Evolutionary conservation across 2,329 filamentous ascomycete genomes (phyloP).

Genomic region (Cytospora leucostoma): DNA sequence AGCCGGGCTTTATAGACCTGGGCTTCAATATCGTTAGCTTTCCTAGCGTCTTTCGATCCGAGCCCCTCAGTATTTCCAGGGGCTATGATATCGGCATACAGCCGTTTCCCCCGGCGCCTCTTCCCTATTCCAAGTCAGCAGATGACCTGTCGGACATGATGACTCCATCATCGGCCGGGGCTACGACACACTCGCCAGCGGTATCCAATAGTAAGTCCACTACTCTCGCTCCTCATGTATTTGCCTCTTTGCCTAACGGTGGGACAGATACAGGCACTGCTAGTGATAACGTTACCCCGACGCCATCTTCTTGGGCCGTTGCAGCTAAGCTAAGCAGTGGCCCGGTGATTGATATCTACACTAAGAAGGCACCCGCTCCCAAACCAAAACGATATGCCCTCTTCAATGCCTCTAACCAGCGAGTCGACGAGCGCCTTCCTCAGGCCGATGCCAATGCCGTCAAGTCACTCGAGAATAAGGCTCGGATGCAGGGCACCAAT

Average conservation of each 20-base stretch:
- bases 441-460: slow-evolving; percentile 7
- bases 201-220: not conserved
- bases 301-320: slow-evolving; percentile 17
- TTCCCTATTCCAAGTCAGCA: not conserved
- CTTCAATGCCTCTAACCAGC: slow-evolving; percentile 24
- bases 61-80: slow-evolving; percentile 29
- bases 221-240: not conserved
- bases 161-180: not conserved
- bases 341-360: slow-evolving; percentile 24
- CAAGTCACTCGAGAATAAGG: slow-evolving; percentile 22
- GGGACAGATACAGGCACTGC: not conserved
- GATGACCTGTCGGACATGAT: not conserved
- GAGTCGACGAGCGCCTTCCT: slow-evolving; percentile 25
- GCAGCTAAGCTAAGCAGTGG: slow-evolving; percentile 22
- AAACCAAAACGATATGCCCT: slow-evolving; percentile 23
- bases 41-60: slow-evolving; percentile 37
- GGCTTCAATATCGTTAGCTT: slow-evolving; percentile 35
- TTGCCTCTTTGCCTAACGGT: not conserved
- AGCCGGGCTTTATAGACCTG: slow-evolving; percentile 37
- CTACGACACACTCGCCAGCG: not conserved
- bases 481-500: slow-evolving; percentile 23
- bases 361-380: slow-evolving; percentile 10
- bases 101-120: slow-evolving; percentile 18
- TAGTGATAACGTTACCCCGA: not conserved
- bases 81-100: slow-evolving; percentile 22